These are phyloP conservation scores for Macrotyloma uniflorum DNA, from an alignment of 306 rosid genomes.

Conservation along the genomic window DNA sequence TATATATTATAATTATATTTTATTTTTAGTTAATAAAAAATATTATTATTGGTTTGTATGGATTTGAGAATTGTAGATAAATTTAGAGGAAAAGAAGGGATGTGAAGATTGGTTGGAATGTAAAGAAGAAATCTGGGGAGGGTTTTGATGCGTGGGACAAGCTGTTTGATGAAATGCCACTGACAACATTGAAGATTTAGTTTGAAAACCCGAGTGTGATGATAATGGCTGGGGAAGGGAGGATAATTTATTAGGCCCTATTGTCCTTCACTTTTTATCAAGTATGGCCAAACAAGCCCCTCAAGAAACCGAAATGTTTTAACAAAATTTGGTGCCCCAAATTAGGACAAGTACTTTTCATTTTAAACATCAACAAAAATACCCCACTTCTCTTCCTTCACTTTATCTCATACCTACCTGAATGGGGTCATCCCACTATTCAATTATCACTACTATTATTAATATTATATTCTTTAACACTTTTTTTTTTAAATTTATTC, in stretches of 20 bases:
- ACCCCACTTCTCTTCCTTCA: not conserved
- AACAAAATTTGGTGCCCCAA: constrained; percentile 31
- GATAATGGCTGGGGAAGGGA: not conserved
- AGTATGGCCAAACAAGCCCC: constrained; percentile 16
- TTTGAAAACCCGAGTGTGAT: constrained; percentile 1
- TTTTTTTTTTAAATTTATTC: too few species aligned
- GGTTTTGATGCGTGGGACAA: not conserved
- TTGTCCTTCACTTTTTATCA: constrained; percentile 7
- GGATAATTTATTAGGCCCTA: not conserved
- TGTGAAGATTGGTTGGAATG: not conserved
- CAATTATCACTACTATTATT: not conserved
- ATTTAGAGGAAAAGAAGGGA: not conserved
- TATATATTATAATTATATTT: too few species aligned
- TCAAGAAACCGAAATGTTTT: not conserved
- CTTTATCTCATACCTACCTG: constrained; percentile 1
- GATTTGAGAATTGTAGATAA: not conserved
- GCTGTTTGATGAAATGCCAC: constrained; percentile 5
- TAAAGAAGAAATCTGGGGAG: not conserved
- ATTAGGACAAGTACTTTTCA: constrained; percentile 16
- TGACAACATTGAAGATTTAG: constrained; percentile 3
- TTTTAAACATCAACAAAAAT: not conserved
- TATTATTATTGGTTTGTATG: not conserved
- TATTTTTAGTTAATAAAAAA: too few species aligned
- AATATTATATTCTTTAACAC: too few species aligned
- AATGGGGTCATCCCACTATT: not conserved